Evolutionary conservation across 352 stramenopile genomes (phyloP).

Genomic region (Pythium rishiriense): DNA sequence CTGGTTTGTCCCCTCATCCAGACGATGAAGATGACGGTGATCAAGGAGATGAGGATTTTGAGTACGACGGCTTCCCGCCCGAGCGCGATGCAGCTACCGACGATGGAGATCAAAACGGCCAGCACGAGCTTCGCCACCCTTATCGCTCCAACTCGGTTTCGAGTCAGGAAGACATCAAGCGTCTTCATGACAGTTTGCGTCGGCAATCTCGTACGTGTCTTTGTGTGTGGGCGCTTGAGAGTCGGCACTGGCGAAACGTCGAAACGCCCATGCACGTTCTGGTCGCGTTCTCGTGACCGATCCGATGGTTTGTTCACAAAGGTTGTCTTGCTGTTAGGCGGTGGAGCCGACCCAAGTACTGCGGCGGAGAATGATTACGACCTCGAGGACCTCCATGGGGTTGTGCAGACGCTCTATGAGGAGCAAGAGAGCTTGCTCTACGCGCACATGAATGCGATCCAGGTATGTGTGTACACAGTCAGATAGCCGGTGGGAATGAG

Average conservation of each 20-base stretch:
- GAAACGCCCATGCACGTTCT: conserved; percentile 6
- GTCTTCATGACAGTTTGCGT: conserved; percentile 53
- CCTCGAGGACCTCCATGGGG: conserved; percentile 64
- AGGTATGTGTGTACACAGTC: conserved; percentile 42
- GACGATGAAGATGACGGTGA: conserved; percentile 34
- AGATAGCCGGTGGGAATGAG: not conserved
- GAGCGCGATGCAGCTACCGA: conserved; percentile 22
- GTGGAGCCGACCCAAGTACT: conserved; percentile 12
- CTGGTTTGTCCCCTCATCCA: conserved; percentile 26
- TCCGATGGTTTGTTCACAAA: not conserved
- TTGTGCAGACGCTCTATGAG: conserved; percentile 92
- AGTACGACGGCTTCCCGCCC: conserved; percentile 11
- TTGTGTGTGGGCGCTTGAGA: too few species aligned
- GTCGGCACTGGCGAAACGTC: conserved; percentile 5
- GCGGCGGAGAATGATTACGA: conserved; percentile 37
- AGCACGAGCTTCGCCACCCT: conserved; percentile 23
- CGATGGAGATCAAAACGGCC: conserved; percentile 15
- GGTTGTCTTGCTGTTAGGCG: not conserved
- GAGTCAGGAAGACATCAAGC: conserved; percentile 66
- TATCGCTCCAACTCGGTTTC: conserved; percentile 37
- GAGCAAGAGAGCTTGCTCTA: conserved; percentile 96
- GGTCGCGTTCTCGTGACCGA: conserved; percentile 10
- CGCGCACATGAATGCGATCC: conserved; percentile 95
- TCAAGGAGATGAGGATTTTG: conserved; percentile 28
- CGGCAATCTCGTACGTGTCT: conserved; percentile 48